Conservation (phyloP, 305 asterid genomes). For the Fraxinus baroniana region DNA sequence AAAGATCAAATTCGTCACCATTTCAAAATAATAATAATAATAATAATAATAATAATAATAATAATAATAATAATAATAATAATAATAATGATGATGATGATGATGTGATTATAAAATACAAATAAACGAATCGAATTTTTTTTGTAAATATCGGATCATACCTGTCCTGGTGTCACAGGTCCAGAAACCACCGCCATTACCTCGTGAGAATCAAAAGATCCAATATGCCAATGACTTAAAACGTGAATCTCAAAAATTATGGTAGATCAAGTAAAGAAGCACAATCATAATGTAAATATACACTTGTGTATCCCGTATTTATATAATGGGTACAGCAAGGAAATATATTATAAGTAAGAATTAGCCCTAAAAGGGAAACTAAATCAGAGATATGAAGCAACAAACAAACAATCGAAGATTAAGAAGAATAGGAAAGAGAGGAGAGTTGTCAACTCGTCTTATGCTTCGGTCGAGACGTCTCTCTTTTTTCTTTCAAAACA, state of each 20-base stretch:
- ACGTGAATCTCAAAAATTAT: conserved; percentile 30
- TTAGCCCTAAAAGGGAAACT: conserved; percentile 17
- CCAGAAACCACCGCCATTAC: conserved; percentile 70
- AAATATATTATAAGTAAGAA: conserved; percentile 12
- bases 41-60: too few relatives aligned
- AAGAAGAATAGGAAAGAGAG: background rate
- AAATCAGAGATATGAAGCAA: conserved; percentile 67
- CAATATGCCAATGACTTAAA: background rate
- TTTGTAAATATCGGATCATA: conserved; percentile 14
- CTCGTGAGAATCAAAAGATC: conserved; percentile 28
- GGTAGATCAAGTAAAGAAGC: conserved; percentile 33
- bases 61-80: too few relatives aligned
- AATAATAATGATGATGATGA: background rate
- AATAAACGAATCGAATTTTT: background rate
- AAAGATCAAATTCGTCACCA: conserved; percentile 18
- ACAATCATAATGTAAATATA: conserved; percentile 13
- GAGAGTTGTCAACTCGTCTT: too few relatives aligned
- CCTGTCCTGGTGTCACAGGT: conserved; percentile 86
- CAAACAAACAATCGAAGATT: background rate
- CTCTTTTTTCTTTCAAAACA: conserved; percentile 26
- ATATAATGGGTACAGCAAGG: background rate
- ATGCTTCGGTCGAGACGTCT: too few relatives aligned
- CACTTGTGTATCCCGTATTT: conserved; percentile 4
- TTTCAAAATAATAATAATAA: too few relatives aligned
- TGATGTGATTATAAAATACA: too few relatives aligned